Conservation (phyloP, 495 filamentous ascomycete species). For the Paragyromitra xinjiangensis region DNA sequence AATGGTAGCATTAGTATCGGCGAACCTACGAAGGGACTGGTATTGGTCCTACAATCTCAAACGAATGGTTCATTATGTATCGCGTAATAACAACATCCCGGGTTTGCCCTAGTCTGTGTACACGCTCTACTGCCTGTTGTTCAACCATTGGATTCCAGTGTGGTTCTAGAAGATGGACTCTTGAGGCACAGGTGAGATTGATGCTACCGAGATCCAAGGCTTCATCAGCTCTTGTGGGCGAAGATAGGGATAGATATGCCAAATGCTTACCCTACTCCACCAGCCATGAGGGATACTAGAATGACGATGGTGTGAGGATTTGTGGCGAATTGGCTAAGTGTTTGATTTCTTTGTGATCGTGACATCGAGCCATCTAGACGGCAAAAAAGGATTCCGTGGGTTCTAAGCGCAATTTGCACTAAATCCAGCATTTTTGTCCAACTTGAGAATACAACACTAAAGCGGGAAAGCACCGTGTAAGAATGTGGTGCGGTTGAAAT, state of each 20-base stretch:
- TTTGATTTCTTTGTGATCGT: constrained; percentile 70
- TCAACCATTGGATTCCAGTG: constrained; percentile 94
- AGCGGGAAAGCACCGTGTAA: neutral
- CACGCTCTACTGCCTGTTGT: constrained; percentile 89
- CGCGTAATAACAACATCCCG: constrained; percentile 79
- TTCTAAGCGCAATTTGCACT: constrained; percentile 80
- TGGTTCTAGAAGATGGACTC: constrained; percentile 93
- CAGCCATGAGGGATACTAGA: constrained; percentile 88
- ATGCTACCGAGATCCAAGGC: constrained; percentile 57
- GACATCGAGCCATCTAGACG: constrained; percentile 91
- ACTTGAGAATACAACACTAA: constrained; percentile 79
- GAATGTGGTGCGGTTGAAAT: neutral
- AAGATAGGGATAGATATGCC: neutral
- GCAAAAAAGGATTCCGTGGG: constrained; percentile 69
- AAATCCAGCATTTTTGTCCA: constrained; percentile 97
- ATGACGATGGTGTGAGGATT: constrained; percentile 76
- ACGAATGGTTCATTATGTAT: constrained; percentile 85
- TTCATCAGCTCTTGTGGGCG: constrained; percentile 1
- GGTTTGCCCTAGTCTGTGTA: constrained; percentile 89
- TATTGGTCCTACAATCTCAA: constrained; percentile 70
- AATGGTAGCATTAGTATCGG: neutral
- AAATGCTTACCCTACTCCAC: constrained; percentile 74
- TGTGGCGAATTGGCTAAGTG: constrained; percentile 76
- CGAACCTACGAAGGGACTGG: neutral
- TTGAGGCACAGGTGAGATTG: constrained; percentile 83